Evolutionary conservation across 306 rosid species (phyloP), one percentile per base, ranked within the genome.

Genomic region (Elaeagnus macrophylla): DNA sequence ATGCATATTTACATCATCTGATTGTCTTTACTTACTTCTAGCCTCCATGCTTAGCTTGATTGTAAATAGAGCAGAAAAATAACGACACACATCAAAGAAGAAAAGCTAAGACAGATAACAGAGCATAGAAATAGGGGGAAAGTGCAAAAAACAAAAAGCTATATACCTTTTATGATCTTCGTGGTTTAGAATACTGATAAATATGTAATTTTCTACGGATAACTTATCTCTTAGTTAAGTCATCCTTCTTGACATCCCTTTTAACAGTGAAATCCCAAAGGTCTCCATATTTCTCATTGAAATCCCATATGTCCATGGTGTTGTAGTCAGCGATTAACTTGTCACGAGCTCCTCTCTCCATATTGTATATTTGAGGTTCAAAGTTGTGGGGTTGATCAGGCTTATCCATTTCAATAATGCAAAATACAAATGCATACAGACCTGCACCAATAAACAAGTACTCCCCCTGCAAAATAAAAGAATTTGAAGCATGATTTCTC

Each of bases 391-490:
- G 94, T 55, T 86, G 56, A 66, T 91, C 96, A 46, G 97, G 97
- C 66, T 91, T 86, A 73, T 91, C 86, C 93, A 91, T 84, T 77
- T 91, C 96, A 56, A 91, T 91, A 15, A 91, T 78, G 79, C 96
- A 86, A 65, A 91, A 91, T 63, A 91, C 43, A 16, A 76, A 48
- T 41, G 91, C 71, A 60, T 83, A 91, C 52, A 86, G 12, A 41
- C 89, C 96, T 10, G 96, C 85, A 57, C 78, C 96, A 48, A 91
- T 91, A 76, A 68, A 86, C 39, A 91, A 56, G 69, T 86, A 91
- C 75, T 86, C 95, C 61, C 90, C 94, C 96, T 86, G 77, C 55
- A 77, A 80, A 8, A 72, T 35, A 70, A 16, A 64, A 17, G 17
- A 15, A 65, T 10, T 7, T 15, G 15, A 13, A 25, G 10, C 32